Base-by-base conservation (phyloP, 176 grass and related monocot genomes). In the Bonia amplexicaulis region DNA sequence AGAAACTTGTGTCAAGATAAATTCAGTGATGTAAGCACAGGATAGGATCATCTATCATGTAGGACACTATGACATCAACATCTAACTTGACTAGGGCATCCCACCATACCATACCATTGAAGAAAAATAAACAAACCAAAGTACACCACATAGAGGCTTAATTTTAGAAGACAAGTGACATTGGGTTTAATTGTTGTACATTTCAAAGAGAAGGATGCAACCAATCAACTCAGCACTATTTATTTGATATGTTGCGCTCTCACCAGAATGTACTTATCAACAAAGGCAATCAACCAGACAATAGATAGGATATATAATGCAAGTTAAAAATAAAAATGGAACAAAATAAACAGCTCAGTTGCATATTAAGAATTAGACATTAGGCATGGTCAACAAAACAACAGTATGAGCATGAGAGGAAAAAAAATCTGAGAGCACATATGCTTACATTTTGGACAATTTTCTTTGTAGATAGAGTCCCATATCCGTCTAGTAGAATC, bases 381-480 rank as follows among this genome's bases (percentile, higher is more conserved):
- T 25, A 35, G 40, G 25, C 60, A 73, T 39, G 15, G 29, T 66
- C 22, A 73, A 54, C 16, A 73, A 39, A 26, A 71, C 39, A 52
- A 55, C 29, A 39, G 14, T 75, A 80, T 44, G 45, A 63, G 44
- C 14, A 66, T 41, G 27, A 64, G 14, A 20, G 65, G 73, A 65
- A 12, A 64, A 74, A 76, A 16, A 60, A 25, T 60, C 6, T n/a
- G 12, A 26, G 42, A 79, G 42, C 51, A 86, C 14, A 46, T 61
- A 15, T 87, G 47, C 91, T 74, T 84, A 99, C 96, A 96, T 99
- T 92, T 99, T 76, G 96, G 96, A 55, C 96, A 99, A 64, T 99
- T 96, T 73, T 99, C 96, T 86, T 90, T 91, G 80, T 99, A 99
- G 82, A 99, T 80, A 35, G 96, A 85, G 67, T 99, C 93, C 96